These are phyloP conservation scores for Salinomyces thailandicus DNA, from an alignment of 2,329 filamentous ascomycete genomes.

Conservation along the genomic window DNA sequence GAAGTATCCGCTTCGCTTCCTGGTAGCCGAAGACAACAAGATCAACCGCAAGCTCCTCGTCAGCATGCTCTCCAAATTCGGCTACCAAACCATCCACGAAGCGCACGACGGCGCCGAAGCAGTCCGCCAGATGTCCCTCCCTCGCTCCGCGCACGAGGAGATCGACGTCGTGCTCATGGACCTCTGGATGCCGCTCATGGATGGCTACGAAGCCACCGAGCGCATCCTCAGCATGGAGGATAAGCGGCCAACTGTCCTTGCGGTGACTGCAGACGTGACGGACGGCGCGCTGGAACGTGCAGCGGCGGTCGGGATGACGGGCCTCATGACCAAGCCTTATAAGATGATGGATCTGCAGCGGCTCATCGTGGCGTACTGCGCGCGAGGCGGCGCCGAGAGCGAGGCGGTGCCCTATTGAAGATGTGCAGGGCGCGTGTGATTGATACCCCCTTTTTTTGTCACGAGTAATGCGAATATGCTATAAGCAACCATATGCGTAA, in stretches of 20 bases:
- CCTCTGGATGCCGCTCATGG: constrained; percentile 66
- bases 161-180: constrained; percentile 63
- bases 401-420: no score
- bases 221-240: constrained; percentile 45
- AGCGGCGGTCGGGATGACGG: constrained; percentile 53
- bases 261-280: constrained; percentile 58
- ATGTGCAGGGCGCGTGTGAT: no score
- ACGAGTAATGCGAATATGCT: no score
- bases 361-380: constrained; percentile 44
- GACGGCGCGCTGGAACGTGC: constrained; percentile 52
- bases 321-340: constrained; percentile 59
- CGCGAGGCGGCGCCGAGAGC: no score
- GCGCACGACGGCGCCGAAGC: constrained; percentile 60
- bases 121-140: constrained; percentile 45
- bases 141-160: constrained; percentile 18
- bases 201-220: constrained; percentile 59
- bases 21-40: constrained; percentile 63
- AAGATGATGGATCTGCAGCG: constrained; percentile 52
- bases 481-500: no score
- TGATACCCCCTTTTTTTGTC: no score
- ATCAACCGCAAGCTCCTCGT: constrained; percentile 60
- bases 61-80: constrained; percentile 56
- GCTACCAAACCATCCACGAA: constrained; percentile 52
- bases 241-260: constrained; percentile 40
- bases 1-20: constrained; percentile 54